A percentile compares a stretch with the other conserved stretches of the same genome.
phyloP scores from a whole-genome alignment of 495 filamentous ascomycete species.

The Aspergillus baeticus region DNA sequence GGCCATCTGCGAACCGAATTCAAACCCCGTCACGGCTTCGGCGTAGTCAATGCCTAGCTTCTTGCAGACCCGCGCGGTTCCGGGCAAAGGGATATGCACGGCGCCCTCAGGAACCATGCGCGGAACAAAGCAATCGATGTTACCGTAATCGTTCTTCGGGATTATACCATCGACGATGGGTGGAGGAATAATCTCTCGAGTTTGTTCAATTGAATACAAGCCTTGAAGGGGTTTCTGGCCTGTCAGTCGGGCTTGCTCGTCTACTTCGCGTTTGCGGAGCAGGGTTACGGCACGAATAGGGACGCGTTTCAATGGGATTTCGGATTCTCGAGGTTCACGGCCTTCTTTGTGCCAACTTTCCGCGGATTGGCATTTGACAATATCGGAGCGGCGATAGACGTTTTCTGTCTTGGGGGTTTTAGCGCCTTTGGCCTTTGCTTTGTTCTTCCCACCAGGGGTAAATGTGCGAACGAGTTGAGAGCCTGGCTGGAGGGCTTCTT shows the following conservation, averaged over 20 bases:
- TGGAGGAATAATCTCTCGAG: conserved; percentile 84
- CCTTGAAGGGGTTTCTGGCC: conserved; percentile 86
- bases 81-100: conserved; percentile 75
- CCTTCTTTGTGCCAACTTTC: conserved; percentile 99
- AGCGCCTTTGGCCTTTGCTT: conserved; percentile 42
- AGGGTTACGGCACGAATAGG: conserved; percentile 89
- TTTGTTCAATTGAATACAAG: conserved; percentile 81
- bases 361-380: conserved; percentile 81
- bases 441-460: conserved; percentile 51
- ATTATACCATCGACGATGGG: conserved; percentile 85
- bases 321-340: conserved; percentile 65
- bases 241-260: conserved; percentile 72
- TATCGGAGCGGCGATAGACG: conserved; percentile 77
- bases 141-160: conserved; percentile 92
- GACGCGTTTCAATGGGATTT: conserved; percentile 78
- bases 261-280: conserved; percentile 84
- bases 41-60: conserved; percentile 84
- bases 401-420: conserved; percentile 61
- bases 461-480: conserved; percentile 74
- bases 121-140: conserved; percentile 93
- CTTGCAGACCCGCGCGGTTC: conserved; percentile 76
- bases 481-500: conserved; percentile 78
- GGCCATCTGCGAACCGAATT: conserved; percentile 90
- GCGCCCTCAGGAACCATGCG: conserved; percentile 89
- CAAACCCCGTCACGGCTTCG: conserved; percentile 94